phyloP scores from a whole-genome alignment of 2,329 filamentous ascomycete species.

The Verticillium dahliae region DNA sequence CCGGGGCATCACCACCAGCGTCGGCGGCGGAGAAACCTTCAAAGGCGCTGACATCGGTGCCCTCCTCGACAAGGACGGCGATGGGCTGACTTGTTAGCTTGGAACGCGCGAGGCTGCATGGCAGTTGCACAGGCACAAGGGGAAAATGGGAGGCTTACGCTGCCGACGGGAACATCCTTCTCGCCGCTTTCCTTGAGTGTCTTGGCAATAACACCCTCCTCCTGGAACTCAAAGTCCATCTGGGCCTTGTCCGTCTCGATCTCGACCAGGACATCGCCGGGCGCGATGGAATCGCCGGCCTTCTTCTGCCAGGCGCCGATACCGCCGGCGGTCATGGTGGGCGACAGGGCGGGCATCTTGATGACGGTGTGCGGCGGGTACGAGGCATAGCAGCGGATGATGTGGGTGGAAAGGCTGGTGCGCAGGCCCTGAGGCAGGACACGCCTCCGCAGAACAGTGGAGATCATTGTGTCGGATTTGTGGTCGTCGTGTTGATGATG shows the following conservation, averaged over 20 bases:
- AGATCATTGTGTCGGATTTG: slow-evolving; percentile 44
- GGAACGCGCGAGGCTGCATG: neutral
- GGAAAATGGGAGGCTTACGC: slow-evolving; percentile 55
- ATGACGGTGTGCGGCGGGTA: slow-evolving; percentile 93
- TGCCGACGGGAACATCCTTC: slow-evolving; percentile 92
- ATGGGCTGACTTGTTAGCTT: slow-evolving; percentile 62
- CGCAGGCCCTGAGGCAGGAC: slow-evolving; percentile 47
- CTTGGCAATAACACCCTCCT: slow-evolving; percentile 93
- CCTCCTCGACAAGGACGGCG: slow-evolving; percentile 89
- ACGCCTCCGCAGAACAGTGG: slow-evolving; percentile 57
- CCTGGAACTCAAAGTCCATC: slow-evolving; percentile 99
- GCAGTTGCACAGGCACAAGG: neutral
- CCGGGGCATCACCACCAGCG: slow-evolving; percentile 72
- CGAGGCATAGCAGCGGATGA: slow-evolving; percentile 66
- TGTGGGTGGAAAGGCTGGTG: slow-evolving; percentile 43
- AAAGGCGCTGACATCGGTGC: slow-evolving; percentile 79
- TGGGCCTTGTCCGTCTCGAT: slow-evolving; percentile 99
- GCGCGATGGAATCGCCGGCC: slow-evolving; percentile 75
- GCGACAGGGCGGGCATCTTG: slow-evolving; percentile 96
- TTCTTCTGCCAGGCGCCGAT: slow-evolving; percentile 99
- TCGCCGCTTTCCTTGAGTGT: slow-evolving; percentile 85
- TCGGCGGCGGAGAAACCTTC: slow-evolving; percentile 83
- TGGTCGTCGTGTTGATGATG: neutral
- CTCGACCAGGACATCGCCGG: slow-evolving; percentile 93
- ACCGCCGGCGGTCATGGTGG: slow-evolving; percentile 95